These are phyloP conservation scores for Acanthamoeba castellanii DNA, from an alignment of 208 protist genomes.

Conservation along the genomic window DNA sequence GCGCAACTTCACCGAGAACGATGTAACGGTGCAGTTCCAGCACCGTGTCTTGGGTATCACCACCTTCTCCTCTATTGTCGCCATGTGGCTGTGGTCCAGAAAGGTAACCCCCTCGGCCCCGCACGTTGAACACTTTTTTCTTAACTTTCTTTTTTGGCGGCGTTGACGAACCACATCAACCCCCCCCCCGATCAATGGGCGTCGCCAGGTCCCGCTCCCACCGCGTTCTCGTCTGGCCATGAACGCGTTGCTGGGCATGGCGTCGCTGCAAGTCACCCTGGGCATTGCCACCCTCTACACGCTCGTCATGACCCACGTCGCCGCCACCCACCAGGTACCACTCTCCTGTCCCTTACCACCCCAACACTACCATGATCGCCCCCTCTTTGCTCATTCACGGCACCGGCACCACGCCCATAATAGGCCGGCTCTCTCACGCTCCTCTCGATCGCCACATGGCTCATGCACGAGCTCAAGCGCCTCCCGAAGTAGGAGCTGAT, in stretches of 20 bases:
- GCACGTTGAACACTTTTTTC: no score
- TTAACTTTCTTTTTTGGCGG: no score
- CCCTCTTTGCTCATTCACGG: neutral
- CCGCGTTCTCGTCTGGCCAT: constrained; percentile 42
- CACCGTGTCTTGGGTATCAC: constrained; percentile 85
- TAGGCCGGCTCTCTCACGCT: constrained; percentile 86
- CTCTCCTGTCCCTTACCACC: constrained; percentile 70
- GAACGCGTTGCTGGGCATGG: constrained; percentile 68
- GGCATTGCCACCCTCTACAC: constrained; percentile 95
- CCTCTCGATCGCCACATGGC: constrained; percentile 81
- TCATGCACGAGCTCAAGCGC: constrained; percentile 72
- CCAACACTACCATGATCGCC: neutral
- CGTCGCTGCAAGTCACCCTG: constrained; percentile 90
- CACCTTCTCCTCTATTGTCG: constrained; percentile 70
- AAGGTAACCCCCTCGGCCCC: neutral
- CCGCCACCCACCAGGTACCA: constrained; percentile 86
- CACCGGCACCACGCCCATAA: neutral
- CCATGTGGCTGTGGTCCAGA: constrained; percentile 45
- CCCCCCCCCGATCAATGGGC: no score
- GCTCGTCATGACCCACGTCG: constrained; percentile 93
- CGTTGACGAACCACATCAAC: no score
- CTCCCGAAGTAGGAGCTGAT: constrained; percentile 74
- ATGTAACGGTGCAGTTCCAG: constrained; percentile 88
- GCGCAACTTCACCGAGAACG: constrained; percentile 87
- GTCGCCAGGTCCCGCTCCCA: constrained; percentile 24